Conservation (phyloP, 2,329 filamentous ascomycete species). For the Aspergillus thermomutatus region DNA sequence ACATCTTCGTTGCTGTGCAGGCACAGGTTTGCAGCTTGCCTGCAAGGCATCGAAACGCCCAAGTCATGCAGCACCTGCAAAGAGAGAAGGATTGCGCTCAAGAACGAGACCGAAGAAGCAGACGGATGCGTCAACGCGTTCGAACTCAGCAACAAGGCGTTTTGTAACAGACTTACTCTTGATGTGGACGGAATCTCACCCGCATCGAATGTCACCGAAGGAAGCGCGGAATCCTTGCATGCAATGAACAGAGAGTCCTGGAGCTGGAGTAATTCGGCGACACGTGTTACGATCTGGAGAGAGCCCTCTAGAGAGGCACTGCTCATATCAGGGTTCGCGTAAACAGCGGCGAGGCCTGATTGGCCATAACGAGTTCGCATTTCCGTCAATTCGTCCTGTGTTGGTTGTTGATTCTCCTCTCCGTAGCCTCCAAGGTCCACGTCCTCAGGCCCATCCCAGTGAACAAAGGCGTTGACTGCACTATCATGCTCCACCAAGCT, state of each 20-base stretch:
- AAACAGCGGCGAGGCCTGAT: conserved; percentile 57
- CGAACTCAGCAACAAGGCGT: conserved; percentile 34
- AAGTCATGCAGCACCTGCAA: conserved; percentile 38
- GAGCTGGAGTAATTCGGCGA: conserved; percentile 50
- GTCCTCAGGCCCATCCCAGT: conserved; percentile 60
- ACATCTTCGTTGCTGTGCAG: conserved; percentile 52
- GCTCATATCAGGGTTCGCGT: conserved; percentile 49
- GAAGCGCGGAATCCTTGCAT: conserved; percentile 20
- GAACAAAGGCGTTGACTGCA: conserved; percentile 49
- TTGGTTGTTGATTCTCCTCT: conserved; percentile 38
- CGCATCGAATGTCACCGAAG: conserved; percentile 30
- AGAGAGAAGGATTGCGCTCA: conserved; percentile 41
- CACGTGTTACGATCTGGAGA: conserved; percentile 48
- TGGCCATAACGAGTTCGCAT: conserved; percentile 54
- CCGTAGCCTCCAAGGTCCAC: conserved; percentile 56
- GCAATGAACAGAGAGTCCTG: conserved; percentile 41
- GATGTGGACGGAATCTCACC: conserved; percentile 34
- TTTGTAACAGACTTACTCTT: conserved; percentile 40
- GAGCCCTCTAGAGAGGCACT: conserved; percentile 45
- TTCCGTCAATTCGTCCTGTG: conserved; percentile 42
- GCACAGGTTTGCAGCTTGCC: conserved; percentile 46
- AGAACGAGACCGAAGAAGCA: conserved; percentile 37
- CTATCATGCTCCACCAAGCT: conserved; percentile 50
- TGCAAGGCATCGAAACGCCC: conserved; percentile 36
- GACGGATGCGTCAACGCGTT: conserved; percentile 44